Conservation (phyloP, 139 green algal species). For the Dunaliella primolecta region DNA sequence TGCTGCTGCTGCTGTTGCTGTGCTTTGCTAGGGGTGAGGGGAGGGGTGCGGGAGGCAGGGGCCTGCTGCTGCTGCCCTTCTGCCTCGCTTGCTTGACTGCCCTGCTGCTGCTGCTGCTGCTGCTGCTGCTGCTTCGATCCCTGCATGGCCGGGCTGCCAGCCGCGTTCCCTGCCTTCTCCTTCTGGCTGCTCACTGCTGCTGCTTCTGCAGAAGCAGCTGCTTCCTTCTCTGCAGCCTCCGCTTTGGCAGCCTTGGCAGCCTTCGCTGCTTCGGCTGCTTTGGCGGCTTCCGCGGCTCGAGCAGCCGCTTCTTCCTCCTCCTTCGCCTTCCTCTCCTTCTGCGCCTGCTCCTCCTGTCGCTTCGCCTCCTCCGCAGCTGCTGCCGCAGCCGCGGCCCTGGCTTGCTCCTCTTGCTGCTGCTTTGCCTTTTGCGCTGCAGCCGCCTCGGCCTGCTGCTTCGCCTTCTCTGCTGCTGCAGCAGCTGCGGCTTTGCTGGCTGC, state of each 20-base stretch:
- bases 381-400: neutral
- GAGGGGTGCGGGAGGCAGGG: neutral
- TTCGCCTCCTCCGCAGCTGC: neutral
- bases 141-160: too few species aligned
- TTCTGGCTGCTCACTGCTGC: neutral
- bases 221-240: neutral
- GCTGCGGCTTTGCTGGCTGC: conserved; percentile 14
- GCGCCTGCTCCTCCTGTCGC: neutral
- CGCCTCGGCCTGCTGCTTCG: neutral
- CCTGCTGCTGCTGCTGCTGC: neutral
- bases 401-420: neutral
- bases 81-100: neutral
- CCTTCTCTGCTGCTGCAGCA: neutral
- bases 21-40: neutral
- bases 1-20: conserved; percentile 13
- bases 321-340: neutral
- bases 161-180: too few species aligned
- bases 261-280: neutral
- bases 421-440: conserved; percentile 1
- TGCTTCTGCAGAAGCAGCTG: neutral
- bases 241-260: neutral
- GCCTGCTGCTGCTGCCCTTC: neutral
- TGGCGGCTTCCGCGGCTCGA: neutral
- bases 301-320: neutral
- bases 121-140: neutral